Conservation (phyloP, 2,329 filamentous ascomycete species). For the Aspergillus eucalypticola region DNA sequence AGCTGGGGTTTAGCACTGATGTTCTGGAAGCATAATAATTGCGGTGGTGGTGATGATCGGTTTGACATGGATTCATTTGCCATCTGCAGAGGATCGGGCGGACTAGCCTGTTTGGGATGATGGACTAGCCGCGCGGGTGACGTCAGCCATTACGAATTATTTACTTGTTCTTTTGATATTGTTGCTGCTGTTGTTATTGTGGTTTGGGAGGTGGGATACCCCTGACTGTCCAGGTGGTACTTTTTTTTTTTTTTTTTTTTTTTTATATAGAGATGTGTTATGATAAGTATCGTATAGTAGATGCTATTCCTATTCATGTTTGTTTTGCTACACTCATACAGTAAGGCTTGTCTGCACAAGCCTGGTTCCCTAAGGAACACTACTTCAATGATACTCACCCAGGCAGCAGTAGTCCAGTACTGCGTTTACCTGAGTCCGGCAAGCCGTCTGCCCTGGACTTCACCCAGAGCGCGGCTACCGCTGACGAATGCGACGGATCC, state of each 20-base stretch:
- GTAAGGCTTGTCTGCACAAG: background rate
- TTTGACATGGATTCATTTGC: background rate
- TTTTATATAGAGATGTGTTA: too few species aligned
- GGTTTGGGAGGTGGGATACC: background rate
- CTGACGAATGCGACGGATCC: conserved; percentile 76
- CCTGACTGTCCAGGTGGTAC: background rate
- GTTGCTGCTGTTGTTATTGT: background rate
- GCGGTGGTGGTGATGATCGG: too few species aligned
- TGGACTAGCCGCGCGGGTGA: conserved; percentile 18
- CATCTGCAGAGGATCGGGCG: conserved; percentile 8
- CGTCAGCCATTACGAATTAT: conserved; percentile 16
- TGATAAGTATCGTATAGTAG: background rate
- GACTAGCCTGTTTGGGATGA: conserved; percentile 21
- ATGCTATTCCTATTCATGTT: background rate
- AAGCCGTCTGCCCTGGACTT: conserved; percentile 85
- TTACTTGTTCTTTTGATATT: background rate
- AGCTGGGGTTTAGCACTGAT: background rate
- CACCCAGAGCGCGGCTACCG: conserved; percentile 84
- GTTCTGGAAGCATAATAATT: background rate
- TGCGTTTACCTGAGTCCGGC: conserved; percentile 62
- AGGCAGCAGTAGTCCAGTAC: conserved; percentile 11
- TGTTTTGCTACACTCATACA: conserved; percentile 6
- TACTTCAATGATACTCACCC: background rate
- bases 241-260: too few species aligned
- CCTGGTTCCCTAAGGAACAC: background rate